Base-by-base conservation (phyloP, 1,284 basidiomycete species). In the Farysia itapuensis region DNA sequence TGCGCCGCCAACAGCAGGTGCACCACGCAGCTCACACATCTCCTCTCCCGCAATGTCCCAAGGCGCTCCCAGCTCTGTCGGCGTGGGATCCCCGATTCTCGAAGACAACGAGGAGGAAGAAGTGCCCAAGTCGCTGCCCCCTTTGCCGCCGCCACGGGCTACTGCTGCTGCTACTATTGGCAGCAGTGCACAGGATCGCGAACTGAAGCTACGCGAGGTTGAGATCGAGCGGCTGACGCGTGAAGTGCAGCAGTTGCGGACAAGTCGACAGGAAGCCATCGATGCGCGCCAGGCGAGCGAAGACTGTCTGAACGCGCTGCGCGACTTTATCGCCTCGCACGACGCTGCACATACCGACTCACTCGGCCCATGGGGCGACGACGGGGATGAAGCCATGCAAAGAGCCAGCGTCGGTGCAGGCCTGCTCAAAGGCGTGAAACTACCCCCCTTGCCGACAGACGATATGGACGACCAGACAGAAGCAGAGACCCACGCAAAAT, bases 281-380 rank as follows among this genome's bases (percentile, higher is more conserved):
- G 70, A 76, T 36, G 68, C 69, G n/a, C 40, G 71, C 14, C 56
- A 66, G 47, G 72, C 67, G 28, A 68, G 69, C 48, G 68, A 72
- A 50, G 57, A 53, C 22, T 64, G 63, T 40, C 59, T 70, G 28
- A 57, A 57, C 28, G 69, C 67, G 7, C 43, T 72, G 35, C 57
- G 67, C 9, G 69, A 70, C 23, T 70, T 57, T 18, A 67, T 67
- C 41, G 57, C 60, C 8, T 32, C 23, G 5, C 51, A 57, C 35
- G 60, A 65, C 14, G 51, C 46, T 3, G 51, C 52, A 18, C n/a
- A n/a, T n/a, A 60, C 59, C 35, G 57, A 57, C 28, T 43, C 49
- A 6, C 44, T 46, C 8, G 63, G 36, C 7, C 50, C 43, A 35
- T 46, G 54, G 49, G 30, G 40, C 16, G 38, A 50, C 18, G 50